Conservation (phyloP, 1,139 yeast genomes). For the Meyerozyma athensensis region DNA sequence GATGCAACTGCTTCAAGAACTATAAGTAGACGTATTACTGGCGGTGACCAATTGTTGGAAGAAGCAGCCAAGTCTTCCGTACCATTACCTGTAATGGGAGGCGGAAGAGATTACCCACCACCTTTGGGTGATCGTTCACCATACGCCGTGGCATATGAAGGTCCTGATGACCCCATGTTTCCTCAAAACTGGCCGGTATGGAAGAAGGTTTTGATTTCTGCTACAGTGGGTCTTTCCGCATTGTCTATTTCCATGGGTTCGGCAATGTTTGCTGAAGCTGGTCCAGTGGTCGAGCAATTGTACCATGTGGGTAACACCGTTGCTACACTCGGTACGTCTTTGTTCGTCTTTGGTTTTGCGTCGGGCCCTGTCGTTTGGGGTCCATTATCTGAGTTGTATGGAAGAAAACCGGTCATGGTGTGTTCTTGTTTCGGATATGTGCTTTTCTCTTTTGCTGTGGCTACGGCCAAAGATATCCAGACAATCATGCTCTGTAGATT, state of each 20-base stretch:
- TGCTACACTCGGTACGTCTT: conserved; percentile 60
- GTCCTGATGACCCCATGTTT: conserved; percentile 55
- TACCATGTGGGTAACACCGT: conserved; percentile 53
- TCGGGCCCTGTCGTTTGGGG: conserved; percentile 81
- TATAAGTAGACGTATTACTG: conserved; percentile 20
- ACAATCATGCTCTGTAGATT: conserved; percentile 70
- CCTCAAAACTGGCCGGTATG: conserved; percentile 56
- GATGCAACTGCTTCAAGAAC: conserved; percentile 15
- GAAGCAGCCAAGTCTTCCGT: conserved; percentile 10
- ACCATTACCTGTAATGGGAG: conserved; percentile 49
- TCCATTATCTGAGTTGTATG: conserved; percentile 71
- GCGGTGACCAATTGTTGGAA: conserved; percentile 20
- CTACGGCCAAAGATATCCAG: conserved; percentile 68
- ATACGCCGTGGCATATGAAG: conserved; percentile 56
- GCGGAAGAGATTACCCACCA: conserved; percentile 50
- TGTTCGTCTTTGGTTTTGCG: conserved; percentile 78
- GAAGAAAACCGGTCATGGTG: conserved; percentile 57
- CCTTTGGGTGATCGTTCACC: conserved; percentile 44
- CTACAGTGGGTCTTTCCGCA: conserved; percentile 31
- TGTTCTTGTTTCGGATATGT: conserved; percentile 52
- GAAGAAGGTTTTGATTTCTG: conserved; percentile 37
- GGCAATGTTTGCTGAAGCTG: conserved; percentile 56
- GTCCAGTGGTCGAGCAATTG: conserved; percentile 31
- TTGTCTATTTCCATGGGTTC: conserved; percentile 55
- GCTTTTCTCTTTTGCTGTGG: conserved; percentile 64